Base-by-base conservation (phyloP, 805 yeast genomes). In the Saccharomyces paradoxus region DNA sequence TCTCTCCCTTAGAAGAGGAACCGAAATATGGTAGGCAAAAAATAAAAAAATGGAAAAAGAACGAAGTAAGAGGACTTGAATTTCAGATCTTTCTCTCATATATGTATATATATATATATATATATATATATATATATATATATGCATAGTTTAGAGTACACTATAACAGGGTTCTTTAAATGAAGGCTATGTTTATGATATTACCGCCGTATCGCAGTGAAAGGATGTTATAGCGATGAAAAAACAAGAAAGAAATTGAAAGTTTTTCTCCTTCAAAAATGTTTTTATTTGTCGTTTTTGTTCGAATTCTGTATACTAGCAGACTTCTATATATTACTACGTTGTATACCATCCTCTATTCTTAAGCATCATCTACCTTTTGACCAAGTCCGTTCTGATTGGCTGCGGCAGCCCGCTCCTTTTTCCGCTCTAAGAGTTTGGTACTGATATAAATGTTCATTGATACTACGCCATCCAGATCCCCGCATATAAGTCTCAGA, bases 1-100 rank as follows among this genome's bases (percentile, higher is more conserved):
- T 5, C 68, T 87, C 27, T 71, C 73, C 24, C 63, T 70, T 54
- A 79, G 90, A 72, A 77, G 83, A 63, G 77, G 78, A 48, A 62
- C 71, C 12, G 74, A 76, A 53, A 74, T 73, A 14, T 81, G 86
- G 85, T 82, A 64, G 72, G 10, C 29, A 10, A 4, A 17, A 21
- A 37, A 13, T 31, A 6, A 17, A 21, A 37, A 37, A 17, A 21
- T n/a, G n/a, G 8, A 37, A 37, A 37, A 37, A 3, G 4, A 37
- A 6, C 8, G 44, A 10, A 29, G 29, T 12, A 9, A 29, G 13
- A 2, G 13, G 13, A 3, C 31, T 9, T 29, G 31, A 29, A 10
- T 29, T 6, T 10, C 31, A 29, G 31, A 10, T 10, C 9, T 29
- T 29, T 29, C 31, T 12, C 31, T 10, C 13, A 26, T 26, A 26